Percentiles rank a stretch among this genome's conserved stretches.
Evolutionary conservation across 2,329 filamentous ascomycete species (phyloP).

Genomic region (Chaetomiaceae sp.): DNA sequence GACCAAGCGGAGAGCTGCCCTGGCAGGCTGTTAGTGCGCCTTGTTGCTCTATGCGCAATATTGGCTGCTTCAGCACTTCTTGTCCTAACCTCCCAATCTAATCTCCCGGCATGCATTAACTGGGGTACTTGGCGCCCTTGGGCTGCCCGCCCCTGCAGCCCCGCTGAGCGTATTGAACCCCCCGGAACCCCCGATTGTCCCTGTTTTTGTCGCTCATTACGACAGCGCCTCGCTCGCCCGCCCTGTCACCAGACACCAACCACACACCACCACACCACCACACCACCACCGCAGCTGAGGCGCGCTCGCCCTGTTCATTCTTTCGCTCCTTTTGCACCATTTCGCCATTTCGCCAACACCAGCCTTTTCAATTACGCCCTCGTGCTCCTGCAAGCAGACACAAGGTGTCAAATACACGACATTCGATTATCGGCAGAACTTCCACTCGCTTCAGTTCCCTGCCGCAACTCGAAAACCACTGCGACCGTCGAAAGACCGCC

Average conservation of each 20-base stretch:
- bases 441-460: constrained; percentile 25
- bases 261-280: background rate
- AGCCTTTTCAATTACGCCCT: too few relatives aligned
- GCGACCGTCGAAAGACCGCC: constrained; percentile 1
- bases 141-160: background rate
- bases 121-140: constrained; percentile 13
- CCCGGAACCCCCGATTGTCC: constrained; percentile 10
- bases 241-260: constrained; percentile 11
- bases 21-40: constrained; percentile 3
- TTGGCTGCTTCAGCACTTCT: background rate
- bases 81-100: constrained; percentile 13
- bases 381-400: too few relatives aligned
- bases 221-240: constrained; percentile 3
- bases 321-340: background rate
- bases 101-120: constrained; percentile 22
- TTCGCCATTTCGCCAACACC: background rate
- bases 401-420: too few relatives aligned
- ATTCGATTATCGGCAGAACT: constrained; percentile 23
- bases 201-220: constrained; percentile 22
- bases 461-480: constrained; percentile 12
- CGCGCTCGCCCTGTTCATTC: constrained; percentile 8
- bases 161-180: background rate
- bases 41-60: background rate
- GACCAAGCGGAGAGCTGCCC: too few relatives aligned
- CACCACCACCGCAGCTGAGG: background rate